Evolutionary conservation across 306 rosid species (phyloP), one percentile per base, ranked within the genome.

Genomic region (Abrus precatorius): DNA sequence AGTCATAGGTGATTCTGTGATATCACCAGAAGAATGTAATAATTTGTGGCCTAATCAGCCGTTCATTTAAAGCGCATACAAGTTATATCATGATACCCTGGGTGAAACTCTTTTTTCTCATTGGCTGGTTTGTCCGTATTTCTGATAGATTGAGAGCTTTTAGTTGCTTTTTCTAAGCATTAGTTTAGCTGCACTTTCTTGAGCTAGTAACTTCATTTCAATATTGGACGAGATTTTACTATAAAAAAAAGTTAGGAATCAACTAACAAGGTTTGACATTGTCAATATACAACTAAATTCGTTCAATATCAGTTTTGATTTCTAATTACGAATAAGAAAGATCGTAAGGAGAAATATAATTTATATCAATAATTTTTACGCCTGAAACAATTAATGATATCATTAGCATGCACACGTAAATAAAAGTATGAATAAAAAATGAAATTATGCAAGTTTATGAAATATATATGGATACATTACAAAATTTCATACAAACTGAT

Each of bases 1-100:
- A 74, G 48, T 41, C n/a, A 68, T 36, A 12, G 48, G 72, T 56
- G 33, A 72, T 65, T 61, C 13, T 55, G 43, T 78, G 77, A 78
- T 67, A 20, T 36, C 52, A 34, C 9, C 36, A 13, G 10, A 43
- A 69, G 5, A 56, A 38, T 76, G 72, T 7, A 80, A 76, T 56
- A 76, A 71, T 49, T 74, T 74, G 50, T 56, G 68, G 76, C 52
- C 12, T 36, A 60, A 14, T 74, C 50, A 4, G 52, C 70, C 64
- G 78, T 83, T 72, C 66, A 47, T 72, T 57, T 48, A 40, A 40
- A 59, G 47, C 41, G 4, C 40, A 27, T 54, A 12, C 10, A 41
- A 60, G 60, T 60, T 32, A 20, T 49, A 13, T 3, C 32, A 44
- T 45, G n/a, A 1, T 30, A 29, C 32, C 20, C 14, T 34, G 20